Evolutionary conservation across 768 basidiomycete species (phyloP), one percentile per base, ranked within the genome.

Genomic region (Pulveroboletus sp.): DNA sequence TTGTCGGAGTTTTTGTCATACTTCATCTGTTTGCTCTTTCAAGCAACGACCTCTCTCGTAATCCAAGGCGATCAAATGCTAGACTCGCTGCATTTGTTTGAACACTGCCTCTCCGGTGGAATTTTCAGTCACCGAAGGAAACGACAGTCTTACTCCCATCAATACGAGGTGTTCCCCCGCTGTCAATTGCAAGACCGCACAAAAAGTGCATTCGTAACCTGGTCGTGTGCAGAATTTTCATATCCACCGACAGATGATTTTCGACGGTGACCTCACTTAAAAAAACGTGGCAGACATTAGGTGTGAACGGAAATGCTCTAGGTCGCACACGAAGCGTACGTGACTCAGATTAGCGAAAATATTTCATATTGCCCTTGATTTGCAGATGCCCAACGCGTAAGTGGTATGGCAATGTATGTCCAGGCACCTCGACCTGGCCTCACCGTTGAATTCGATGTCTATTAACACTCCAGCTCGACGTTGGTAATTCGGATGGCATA

Each of bases 61-160:
- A 53, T 35, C 25, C 14, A 46, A n/a, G 39, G 27, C 16, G 14
- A 34, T 43, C 32, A 2, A 20, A 20, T 25, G 21, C 19, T 36
- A 25, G 31, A 21, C 35, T 25, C 32, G 39, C 39, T 45, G 43
- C n/a, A 16, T 25, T 27, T 37, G 20, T 34, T 31, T 23, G 16
- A 20, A 40, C 48, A 45, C 47, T 13, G 37, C 44, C 27, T 40
- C 29, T 27, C 25, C 47, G 49, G 50, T 35, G 23, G 38, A 38
- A 39, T 44, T 21, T 37, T 39, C 46, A 49, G 36, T 55, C 34
- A 7, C 53, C 57, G 50, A 8, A 33, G 50, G 50, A 45, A 43
- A 55, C 44, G 29, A 45, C 17, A 7, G 24, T 40, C 34, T n/a
- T 20, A n/a, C n/a, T 34, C 29, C 9, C 42, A 40, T n/a, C 24